These are phyloP conservation scores for Globisporangium ultimum DNA, from an alignment of 352 stramenopile genomes.

Conservation along the genomic window DNA sequence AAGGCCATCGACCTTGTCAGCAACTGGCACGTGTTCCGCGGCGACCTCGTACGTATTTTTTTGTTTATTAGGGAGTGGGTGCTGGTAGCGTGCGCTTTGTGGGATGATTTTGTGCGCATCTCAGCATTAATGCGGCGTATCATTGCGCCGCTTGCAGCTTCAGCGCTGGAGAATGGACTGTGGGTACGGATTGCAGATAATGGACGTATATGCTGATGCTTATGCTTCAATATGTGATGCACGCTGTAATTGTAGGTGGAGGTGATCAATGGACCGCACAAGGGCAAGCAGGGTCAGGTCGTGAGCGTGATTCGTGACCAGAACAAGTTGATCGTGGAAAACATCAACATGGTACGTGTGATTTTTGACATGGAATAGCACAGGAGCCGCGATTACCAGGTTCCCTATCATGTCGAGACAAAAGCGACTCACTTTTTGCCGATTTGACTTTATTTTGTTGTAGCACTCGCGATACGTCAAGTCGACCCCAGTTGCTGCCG, in stretches of 20 bases:
- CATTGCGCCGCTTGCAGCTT: too few relatives aligned
- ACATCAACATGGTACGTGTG: conserved; percentile 79
- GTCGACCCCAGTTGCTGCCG: conserved; percentile 56
- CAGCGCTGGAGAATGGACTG: too few relatives aligned
- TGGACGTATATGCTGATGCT: background rate
- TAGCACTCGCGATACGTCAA: conserved; percentile 83
- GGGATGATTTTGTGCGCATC: background rate
- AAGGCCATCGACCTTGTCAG: conserved; percentile 81
- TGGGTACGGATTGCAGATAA: background rate
- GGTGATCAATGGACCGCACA: conserved; percentile 77
- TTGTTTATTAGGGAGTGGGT: background rate
- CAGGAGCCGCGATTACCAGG: too few relatives aligned
- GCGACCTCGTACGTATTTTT: conserved; percentile 50
- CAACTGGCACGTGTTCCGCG: conserved; percentile 77
- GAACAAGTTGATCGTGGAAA: conserved; percentile 82
- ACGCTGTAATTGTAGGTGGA: conserved; percentile 43
- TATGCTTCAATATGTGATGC: background rate
- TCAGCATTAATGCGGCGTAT: background rate
- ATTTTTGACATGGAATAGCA: too few relatives aligned
- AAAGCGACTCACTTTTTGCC: background rate
- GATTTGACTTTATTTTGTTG: background rate
- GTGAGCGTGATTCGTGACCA: conserved; percentile 69
- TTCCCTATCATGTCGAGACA: too few relatives aligned
- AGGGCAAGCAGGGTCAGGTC: conserved; percentile 77
- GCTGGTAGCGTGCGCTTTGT: background rate